Evolutionary conservation across 2,329 filamentous ascomycete species (phyloP), one percentile per base, ranked within the genome.

Genomic region (Proliferodiscus dingleyae): DNA sequence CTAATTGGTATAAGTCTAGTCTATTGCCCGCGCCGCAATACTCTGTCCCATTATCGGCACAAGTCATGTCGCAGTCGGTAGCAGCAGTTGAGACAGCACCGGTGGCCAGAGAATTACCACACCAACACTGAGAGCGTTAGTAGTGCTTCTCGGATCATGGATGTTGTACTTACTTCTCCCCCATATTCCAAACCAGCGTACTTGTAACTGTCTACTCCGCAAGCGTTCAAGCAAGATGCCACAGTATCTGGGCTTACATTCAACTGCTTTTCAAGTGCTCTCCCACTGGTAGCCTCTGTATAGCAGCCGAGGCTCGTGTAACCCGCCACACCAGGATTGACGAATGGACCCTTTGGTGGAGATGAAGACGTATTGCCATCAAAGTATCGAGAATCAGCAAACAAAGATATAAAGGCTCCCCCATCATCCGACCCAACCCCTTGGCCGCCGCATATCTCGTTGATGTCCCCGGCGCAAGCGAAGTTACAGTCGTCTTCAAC

Each of bases 391-490:
- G 56, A 41, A 52, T 61, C 66, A 3, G 68, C 70, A 42, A 75
- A 78, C 1, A 78, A 53, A 33, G 70, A 78, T 43, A 80, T 67
- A 59, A 68, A 74, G 5, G 66, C 47, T 24, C 66, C 65, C 6
- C 63, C 64, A 7, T 54, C 58, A 13, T 55, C 58, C 2, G 61
- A 52, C 6, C 64, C 55, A 10, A 63, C 55, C 8, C 69, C 73
- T 39, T 77, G 71, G 2, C 77, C 77, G 39, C 77, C 77, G 36
- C 77, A 81, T 13, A 71, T 66, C 54, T 78, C 66, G 47, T 71
- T 69, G 22, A 71, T 46, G 34, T 73, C 68, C 1, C 75, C 77
- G 0, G 63, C 54, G 49, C 77, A 81, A 29, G 68, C 58, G 46
- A 67, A 78, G 61, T 74, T 73, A 62, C 77, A 80, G 50, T 76